phyloP scores from a whole-genome alignment of 352 stramenopile species.

The Phytophthora hibernalis region DNA sequence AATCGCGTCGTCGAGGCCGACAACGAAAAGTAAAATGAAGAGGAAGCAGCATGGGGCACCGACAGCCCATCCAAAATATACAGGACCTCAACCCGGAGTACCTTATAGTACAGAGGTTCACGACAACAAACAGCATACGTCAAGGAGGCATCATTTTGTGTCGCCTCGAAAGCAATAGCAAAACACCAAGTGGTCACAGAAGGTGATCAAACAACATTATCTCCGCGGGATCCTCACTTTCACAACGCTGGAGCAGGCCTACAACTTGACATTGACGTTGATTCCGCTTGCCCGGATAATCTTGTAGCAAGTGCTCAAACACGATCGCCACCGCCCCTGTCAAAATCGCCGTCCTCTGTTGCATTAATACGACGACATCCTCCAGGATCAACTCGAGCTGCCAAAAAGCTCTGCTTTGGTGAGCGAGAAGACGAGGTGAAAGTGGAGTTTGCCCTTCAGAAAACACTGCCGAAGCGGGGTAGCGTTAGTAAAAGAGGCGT shows the following conservation, averaged over 20 bases:
- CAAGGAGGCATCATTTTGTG: constrained; percentile 2
- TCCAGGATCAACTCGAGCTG: background rate
- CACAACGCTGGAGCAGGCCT: constrained; percentile 1
- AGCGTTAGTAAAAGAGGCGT: constrained; percentile 13
- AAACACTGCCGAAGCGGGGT: background rate
- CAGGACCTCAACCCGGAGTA: constrained; percentile 40
- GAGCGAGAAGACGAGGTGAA: constrained; percentile 29
- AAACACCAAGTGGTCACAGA: constrained; percentile 10
- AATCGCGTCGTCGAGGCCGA: constrained; percentile 26
- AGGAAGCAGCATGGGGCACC: constrained; percentile 18
- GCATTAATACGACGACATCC: constrained; percentile 14
- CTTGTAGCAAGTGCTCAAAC: constrained; percentile 4
- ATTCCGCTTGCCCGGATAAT: constrained; percentile 1
- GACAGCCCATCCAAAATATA: background rate
- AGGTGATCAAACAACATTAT: background rate
- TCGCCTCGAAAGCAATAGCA: constrained; percentile 51
- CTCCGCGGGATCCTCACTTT: background rate
- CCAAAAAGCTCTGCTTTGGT: constrained; percentile 20
- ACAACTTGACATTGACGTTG: constrained; percentile 22
- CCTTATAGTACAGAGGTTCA: constrained; percentile 42
- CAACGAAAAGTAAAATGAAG: constrained; percentile 33
- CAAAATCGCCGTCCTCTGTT: constrained; percentile 19
- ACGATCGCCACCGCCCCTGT: constrained; percentile 15
- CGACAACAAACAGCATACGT: background rate
- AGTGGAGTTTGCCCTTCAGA: constrained; percentile 30